A percentile compares a stretch with the other conserved stretches of the same genome.
These are phyloP conservation scores for Trypanosoma platydactyli DNA, from an alignment of 208 protist species.

Conservation along the genomic window DNA sequence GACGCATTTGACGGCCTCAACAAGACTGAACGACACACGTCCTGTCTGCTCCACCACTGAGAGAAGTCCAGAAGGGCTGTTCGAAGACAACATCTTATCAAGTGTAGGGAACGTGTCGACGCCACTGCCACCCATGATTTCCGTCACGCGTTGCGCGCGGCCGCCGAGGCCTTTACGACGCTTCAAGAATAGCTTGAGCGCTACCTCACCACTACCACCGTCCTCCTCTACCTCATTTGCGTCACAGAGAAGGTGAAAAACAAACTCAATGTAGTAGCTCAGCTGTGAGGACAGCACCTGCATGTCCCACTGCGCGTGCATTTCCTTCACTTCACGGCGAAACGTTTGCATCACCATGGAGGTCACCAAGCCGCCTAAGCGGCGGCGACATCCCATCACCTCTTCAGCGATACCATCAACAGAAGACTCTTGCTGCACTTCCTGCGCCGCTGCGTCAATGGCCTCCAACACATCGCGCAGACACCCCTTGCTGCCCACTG, in stretches of 20 bases:
- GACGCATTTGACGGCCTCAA: constrained; percentile 66
- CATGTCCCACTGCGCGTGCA: constrained; percentile 72
- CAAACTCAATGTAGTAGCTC: constrained; percentile 77
- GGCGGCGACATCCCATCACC: constrained; percentile 14
- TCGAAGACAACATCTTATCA: constrained; percentile 62
- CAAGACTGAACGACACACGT: constrained; percentile 74
- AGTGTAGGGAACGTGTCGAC: constrained; percentile 35
- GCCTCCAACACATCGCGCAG: constrained; percentile 12
- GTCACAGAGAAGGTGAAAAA: constrained; percentile 78
- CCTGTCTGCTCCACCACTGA: constrained; percentile 77
- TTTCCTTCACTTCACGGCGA: constrained; percentile 45
- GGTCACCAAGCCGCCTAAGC: constrained; percentile 18
- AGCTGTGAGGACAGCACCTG: constrained; percentile 80
- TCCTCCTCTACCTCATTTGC: constrained; percentile 66
- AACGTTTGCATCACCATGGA: constrained; percentile 44
- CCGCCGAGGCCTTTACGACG: constrained; percentile 46
- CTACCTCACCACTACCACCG: constrained; percentile 56
- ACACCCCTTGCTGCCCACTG: neutral
- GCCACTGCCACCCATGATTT: constrained; percentile 35
- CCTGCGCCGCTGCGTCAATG: constrained; percentile 13
- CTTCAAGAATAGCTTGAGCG: constrained; percentile 58
- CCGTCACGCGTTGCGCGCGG: constrained; percentile 53
- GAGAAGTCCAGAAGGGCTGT: constrained; percentile 60
- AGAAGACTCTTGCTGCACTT: constrained; percentile 6
- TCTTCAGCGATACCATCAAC: constrained; percentile 11